Evolutionary conservation across 2,329 filamentous ascomycete genomes (phyloP), one percentile per base, ranked within the genome.

Genomic region (Albifimbria verrucaria): DNA sequence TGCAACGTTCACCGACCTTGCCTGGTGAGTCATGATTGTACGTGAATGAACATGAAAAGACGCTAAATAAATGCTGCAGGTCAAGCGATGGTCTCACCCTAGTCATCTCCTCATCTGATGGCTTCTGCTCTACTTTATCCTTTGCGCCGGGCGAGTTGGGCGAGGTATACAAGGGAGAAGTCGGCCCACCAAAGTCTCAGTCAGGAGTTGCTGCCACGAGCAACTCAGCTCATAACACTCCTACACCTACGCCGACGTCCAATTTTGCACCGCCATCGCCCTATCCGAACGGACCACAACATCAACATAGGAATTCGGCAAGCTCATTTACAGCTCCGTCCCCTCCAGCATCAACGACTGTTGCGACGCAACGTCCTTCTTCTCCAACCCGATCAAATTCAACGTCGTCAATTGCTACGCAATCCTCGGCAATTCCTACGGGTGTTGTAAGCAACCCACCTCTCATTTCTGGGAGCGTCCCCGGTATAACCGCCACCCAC

Each of bases 61-160:
- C 36, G 50, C 63, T 72, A 61, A 76, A 63, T 53, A 46, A n/a
- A 57, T 66, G 53, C 32, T 9, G 23, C 50, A 77, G 77, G 76
- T 77, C 78, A 44, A 77, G 68, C 50, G 78, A 82, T 53, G 79
- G 79, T 28, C 62, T 72, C 25, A 78, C 77, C 2, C 76, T 99
- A 21, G 79, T 99, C 48, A 95, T 99, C 75, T 94, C 92, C n/a
- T 99, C 94, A 0, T 97, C 94, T 0, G 94, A 99, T 69, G 94
- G 94, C 0, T 99, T 97, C 75, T 99, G 94, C 69, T 99, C 94
- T 0, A 88, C 90, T 0, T 77, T 99, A 6, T 89, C 92, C 0
- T 99, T 99, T 66, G 72, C 83, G 1, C 77, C 88, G 2, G 90
- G 90, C 9, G 94, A 99, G 69, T 77, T 99, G 1, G 94, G 94